These are phyloP conservation scores for Amanita thiersii DNA, from an alignment of 768 basidiomycete genomes.

Conservation along the genomic window DNA sequence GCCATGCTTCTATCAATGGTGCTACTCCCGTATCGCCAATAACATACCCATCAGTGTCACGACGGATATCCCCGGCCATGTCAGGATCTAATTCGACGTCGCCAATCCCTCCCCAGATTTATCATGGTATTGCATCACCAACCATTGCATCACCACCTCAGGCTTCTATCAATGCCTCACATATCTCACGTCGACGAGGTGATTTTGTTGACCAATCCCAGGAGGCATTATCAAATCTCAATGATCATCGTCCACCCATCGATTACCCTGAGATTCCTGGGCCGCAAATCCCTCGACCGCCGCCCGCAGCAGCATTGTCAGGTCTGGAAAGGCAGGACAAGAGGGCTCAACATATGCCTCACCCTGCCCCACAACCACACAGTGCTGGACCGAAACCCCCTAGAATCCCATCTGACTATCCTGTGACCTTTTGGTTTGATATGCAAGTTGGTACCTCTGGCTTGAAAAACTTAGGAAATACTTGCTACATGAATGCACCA, in stretches of 20 bases:
- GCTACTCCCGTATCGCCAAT: slow-evolving; percentile 33
- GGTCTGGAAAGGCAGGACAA: slow-evolving; percentile 70
- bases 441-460: slow-evolving; percentile 74
- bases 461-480: slow-evolving; percentile 92
- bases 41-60: slow-evolving; percentile 26
- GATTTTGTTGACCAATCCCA: slow-evolving; percentile 79
- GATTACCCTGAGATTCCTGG: slow-evolving; percentile 74
- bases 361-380: slow-evolving; percentile 16
- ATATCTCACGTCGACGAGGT: slow-evolving; percentile 61
- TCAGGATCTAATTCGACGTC: slow-evolving; percentile 17
- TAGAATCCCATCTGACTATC: slow-evolving; percentile 67
- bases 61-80: slow-evolving; percentile 20
- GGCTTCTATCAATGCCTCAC: slow-evolving; percentile 75
- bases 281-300: slow-evolving; percentile 62
- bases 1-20: background rate
- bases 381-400: slow-evolving; percentile 47
- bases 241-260: slow-evolving; percentile 42
- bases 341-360: slow-evolving; percentile 31
- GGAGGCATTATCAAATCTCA: slow-evolving; percentile 44
- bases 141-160: slow-evolving; percentile 67
- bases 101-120: slow-evolving; percentile 26
- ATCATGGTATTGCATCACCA: slow-evolving; percentile 53
- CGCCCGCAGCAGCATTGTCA: slow-evolving; percentile 69
- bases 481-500: slow-evolving; percentile 99
- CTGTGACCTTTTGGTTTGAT: slow-evolving; percentile 80